Conservation (phyloP, 441 rosid species). For the Erysimum cheiri region DNA sequence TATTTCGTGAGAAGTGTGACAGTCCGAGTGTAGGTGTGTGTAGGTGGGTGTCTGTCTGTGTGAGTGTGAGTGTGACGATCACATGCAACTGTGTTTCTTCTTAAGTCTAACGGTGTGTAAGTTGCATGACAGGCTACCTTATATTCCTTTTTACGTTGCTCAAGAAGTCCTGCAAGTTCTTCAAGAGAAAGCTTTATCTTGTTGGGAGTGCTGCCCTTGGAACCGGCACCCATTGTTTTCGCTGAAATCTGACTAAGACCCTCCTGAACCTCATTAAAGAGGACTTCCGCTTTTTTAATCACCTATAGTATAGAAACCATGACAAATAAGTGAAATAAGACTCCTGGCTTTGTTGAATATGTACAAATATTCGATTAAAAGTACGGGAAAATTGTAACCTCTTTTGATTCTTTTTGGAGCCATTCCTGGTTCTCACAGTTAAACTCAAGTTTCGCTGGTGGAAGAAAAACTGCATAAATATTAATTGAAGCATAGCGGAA, state of each 20-base stretch:
- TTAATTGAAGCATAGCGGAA: slow-evolving; percentile 80
- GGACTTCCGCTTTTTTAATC: slow-evolving; percentile 54
- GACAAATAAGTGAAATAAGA: slow-evolving; percentile 20
- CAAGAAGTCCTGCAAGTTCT: slow-evolving; percentile 61
- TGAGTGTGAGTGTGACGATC: neutral
- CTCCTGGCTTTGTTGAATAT: slow-evolving; percentile 23
- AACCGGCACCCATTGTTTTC: slow-evolving; percentile 48
- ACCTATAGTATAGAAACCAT: slow-evolving; percentile 53
- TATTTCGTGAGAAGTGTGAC: slow-evolving; percentile 1
- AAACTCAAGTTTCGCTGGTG: slow-evolving; percentile 71
- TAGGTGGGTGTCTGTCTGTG: neutral
- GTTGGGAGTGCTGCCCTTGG: slow-evolving; percentile 43
- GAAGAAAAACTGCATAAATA: slow-evolving; percentile 69
- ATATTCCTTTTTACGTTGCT: slow-evolving; percentile 65
- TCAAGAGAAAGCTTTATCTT: slow-evolving; percentile 45
- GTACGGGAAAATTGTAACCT: slow-evolving; percentile 38
- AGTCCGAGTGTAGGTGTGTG: no score
- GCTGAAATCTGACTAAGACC: slow-evolving; percentile 57
- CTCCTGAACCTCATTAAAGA: slow-evolving; percentile 59
- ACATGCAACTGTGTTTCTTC: slow-evolving; percentile 21
- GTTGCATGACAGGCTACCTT: slow-evolving; percentile 53
- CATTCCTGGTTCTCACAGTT: slow-evolving; percentile 64
- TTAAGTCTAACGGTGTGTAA: slow-evolving; percentile 25
- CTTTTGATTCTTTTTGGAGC: slow-evolving; percentile 58
- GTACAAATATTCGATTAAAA: slow-evolving; percentile 25